A percentile compares a stretch with the other conserved stretches of the same genome.
Evolutionary conservation across 2,329 filamentous ascomycete species (phyloP).

Genomic region (Clarireedia sp.): DNA sequence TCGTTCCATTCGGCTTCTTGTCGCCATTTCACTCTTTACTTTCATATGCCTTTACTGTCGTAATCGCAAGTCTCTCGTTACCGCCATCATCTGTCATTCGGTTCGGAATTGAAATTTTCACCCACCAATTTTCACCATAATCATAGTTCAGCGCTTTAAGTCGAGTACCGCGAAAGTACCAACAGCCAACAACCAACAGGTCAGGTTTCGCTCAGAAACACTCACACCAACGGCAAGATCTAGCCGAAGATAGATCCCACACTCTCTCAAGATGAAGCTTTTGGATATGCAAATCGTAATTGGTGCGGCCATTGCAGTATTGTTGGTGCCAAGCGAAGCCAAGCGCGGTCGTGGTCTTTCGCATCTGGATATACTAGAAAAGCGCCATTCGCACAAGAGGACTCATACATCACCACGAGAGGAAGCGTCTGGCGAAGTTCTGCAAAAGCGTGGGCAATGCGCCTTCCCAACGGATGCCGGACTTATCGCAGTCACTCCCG

Average conservation of each 20-base stretch:
- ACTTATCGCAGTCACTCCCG: conserved; percentile 60
- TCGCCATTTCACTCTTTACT: conserved; percentile 12
- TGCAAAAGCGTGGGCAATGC: conserved; percentile 40
- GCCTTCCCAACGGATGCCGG: conserved; percentile 59
- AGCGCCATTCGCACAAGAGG: conserved; percentile 23
- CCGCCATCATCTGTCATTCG: no score
- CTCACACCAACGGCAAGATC: neutral
- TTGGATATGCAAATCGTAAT: conserved; percentile 42
- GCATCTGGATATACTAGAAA: conserved; percentile 23
- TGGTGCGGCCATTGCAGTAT: conserved; percentile 40
- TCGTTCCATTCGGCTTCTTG: conserved; percentile 5
- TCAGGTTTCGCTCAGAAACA: no score
- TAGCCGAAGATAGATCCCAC: conserved; percentile 9
- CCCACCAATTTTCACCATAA: no score
- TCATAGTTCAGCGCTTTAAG: no score
- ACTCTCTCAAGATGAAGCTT: conserved; percentile 42
- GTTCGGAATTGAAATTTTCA: no score
- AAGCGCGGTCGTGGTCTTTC: conserved; percentile 19
- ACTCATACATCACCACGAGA: conserved; percentile 20
- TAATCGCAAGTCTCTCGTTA: neutral
- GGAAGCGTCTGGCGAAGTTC: conserved; percentile 13
- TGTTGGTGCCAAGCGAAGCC: conserved; percentile 30
- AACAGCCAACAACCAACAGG: no score
- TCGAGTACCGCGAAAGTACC: no score
- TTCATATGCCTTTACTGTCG: neutral